phyloP scores from a whole-genome alignment of 2,329 filamentous ascomycete species.

The Parastagonospora nodorum region DNA sequence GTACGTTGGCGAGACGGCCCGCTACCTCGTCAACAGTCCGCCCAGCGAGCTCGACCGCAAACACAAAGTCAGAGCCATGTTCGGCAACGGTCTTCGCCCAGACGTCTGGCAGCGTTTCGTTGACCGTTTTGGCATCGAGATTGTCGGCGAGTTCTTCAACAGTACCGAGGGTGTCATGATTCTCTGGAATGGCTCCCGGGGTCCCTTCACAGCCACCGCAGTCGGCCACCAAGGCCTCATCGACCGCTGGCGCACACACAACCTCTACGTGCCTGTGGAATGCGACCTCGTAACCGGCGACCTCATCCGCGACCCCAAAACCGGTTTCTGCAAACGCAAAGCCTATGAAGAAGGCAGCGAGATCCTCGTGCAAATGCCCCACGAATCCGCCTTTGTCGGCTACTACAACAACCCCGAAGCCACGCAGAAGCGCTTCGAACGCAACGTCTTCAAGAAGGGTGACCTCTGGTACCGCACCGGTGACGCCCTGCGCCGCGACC shows the following conservation, averaged over 20 bases:
- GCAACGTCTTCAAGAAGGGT: constrained; percentile 54
- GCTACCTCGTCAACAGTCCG: constrained; percentile 73
- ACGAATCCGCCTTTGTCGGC: constrained; percentile 66
- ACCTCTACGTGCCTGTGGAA: constrained; percentile 68
- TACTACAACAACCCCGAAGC: constrained; percentile 73
- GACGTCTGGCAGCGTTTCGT: constrained; percentile 71
- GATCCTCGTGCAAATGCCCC: constrained; percentile 68
- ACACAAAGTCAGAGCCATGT: constrained; percentile 65
- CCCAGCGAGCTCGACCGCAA: constrained; percentile 64
- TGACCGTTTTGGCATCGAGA: constrained; percentile 65
- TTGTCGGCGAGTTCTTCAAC: constrained; percentile 77
- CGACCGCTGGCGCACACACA: constrained; percentile 57
- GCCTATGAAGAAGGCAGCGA: constrained; percentile 74
- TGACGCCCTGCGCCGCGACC: constrained; percentile 52
- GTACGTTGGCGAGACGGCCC: constrained; percentile 78
- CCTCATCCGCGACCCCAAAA: constrained; percentile 67
- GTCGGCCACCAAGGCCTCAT: constrained; percentile 75
- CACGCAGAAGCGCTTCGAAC: constrained; percentile 61
- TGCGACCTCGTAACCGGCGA: constrained; percentile 72
- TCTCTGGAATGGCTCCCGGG: constrained; percentile 63
- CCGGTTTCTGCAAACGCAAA: constrained; percentile 68
- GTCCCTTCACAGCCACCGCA: constrained; percentile 65
- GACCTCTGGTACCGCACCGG: constrained; percentile 56
- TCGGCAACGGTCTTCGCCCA: constrained; percentile 70
- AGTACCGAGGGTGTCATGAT: constrained; percentile 73